Evolutionary conservation across 345 rosid species (phyloP), one percentile per base, ranked within the genome.

Genomic region (Noccaea caerulescens): DNA sequence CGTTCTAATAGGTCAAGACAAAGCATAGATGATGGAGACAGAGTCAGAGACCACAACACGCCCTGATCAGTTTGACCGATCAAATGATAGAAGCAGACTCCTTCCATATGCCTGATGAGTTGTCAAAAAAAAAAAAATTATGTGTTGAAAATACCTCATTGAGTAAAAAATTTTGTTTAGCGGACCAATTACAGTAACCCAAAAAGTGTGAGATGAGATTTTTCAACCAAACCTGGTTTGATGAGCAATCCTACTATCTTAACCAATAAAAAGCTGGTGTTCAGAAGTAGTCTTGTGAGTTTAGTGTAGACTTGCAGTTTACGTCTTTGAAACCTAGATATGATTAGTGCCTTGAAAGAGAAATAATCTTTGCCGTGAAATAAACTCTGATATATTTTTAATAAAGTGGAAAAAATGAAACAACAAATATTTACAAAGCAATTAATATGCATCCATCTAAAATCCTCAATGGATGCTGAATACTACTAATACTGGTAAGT

Each of bases 401-500:
- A 37, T 7, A 16, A 20, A 66, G 56, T 54, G 57, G 55, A 72
- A 14, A 39, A 16, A 32, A 1, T 4, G 5, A 10, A 53, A 30
- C 30, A 27, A 27, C 30, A 23, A 39, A 10, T 70, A 76, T 76
- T 18, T 69, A 69, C 75, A 76, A 55, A 38, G 79, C 39, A 20
- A 27, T 2, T 3, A 52, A 68, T 39, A 61, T 37, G 57, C 58
- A 75, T 45, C 65, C 79, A 63, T 75, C 65, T 62, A 20, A 69
- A 76, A 62, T 63, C 69, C 69, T 68, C 70, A 33, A 63, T 69
- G 59, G 69, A 63, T 55, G 59, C 69, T 63, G 59, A 69, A 76
- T 63, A 57, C 59, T 63, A 63, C 59, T 63, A 63, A 55, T 37
- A n/a, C 25, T 37, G 11, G 59, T 38, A 45, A 55, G 59, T 38